phyloP scores from a whole-genome alignment of 768 basidiomycete genomes.

The Pisolithus marmoratus region DNA sequence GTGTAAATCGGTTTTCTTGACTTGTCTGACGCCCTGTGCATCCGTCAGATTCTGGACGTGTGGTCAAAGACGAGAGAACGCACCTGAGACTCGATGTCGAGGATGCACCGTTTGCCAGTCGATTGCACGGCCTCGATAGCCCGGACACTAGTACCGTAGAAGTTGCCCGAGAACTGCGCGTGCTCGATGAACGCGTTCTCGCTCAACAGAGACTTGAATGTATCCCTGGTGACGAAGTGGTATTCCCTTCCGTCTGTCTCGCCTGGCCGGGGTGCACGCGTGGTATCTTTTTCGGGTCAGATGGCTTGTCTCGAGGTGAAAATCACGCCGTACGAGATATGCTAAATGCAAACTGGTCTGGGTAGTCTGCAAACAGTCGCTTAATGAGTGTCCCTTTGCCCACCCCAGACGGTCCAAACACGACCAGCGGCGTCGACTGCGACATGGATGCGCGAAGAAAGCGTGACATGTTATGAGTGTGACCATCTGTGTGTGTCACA shows the following conservation, averaged over 20 bases:
- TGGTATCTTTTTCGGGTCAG: constrained; percentile 90
- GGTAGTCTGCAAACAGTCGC: constrained; percentile 74
- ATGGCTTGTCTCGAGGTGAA: too few relatives aligned
- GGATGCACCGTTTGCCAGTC: constrained; percentile 75
- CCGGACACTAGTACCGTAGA: constrained; percentile 86
- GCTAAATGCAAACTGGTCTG: constrained; percentile 86
- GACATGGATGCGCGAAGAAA: constrained; percentile 5
- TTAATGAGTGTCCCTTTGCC: constrained; percentile 90
- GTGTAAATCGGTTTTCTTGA: constrained; percentile 76
- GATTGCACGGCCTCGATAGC: constrained; percentile 65
- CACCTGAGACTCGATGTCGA: constrained; percentile 97
- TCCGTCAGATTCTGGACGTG: not conserved
- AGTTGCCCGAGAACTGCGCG: constrained; percentile 88
- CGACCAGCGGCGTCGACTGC: constrained; percentile 54
- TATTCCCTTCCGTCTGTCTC: constrained; percentile 83
- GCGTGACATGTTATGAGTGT: not conserved
- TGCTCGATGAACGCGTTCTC: constrained; percentile 86
- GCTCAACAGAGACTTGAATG: constrained; percentile 64
- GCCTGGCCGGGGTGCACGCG: constrained; percentile 74
- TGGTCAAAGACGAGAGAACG: constrained; percentile 16
- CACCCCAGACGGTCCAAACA: constrained; percentile 90
- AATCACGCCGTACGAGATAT: constrained; percentile 68
- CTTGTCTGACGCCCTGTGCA: constrained; percentile 81
- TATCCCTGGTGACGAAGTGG: constrained; percentile 71
- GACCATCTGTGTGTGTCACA: not conserved